A percentile compares a stretch with the other conserved stretches of the same genome.
These are phyloP conservation scores for Cryphonectria nitschkei DNA, from an alignment of 2,329 filamentous ascomycete species.

Conservation along the genomic window DNA sequence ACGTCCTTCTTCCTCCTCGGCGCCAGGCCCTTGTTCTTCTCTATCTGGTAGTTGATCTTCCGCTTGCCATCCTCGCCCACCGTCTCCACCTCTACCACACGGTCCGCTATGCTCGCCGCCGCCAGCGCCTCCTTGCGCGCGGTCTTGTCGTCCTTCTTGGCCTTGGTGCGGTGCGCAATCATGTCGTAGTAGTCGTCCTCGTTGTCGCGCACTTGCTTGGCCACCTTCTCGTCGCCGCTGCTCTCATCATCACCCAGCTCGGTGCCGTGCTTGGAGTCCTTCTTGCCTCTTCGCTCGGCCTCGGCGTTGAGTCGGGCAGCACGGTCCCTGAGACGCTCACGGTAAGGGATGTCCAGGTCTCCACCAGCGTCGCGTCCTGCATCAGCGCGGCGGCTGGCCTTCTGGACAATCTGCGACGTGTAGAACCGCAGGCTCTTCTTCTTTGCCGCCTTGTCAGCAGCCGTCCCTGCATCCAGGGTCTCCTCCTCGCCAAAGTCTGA, in stretches of 20 bases:
- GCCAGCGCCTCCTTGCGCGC: slow-evolving; percentile 59
- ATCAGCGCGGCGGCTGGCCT: slow-evolving; percentile 80
- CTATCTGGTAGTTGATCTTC: slow-evolving; percentile 89
- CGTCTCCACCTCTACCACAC: slow-evolving; percentile 67
- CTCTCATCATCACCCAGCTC: slow-evolving; percentile 69
- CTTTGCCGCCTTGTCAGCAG: slow-evolving; percentile 83
- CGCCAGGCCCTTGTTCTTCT: slow-evolving; percentile 96
- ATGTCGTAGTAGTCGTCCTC: slow-evolving; percentile 87
- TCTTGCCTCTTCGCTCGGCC: slow-evolving; percentile 80
- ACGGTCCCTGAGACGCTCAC: slow-evolving; percentile 84
- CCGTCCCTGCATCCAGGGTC: slow-evolving; percentile 73
- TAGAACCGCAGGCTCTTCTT: slow-evolving; percentile 97
- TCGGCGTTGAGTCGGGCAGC: slow-evolving; percentile 86
- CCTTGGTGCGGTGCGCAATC: slow-evolving; percentile 69
- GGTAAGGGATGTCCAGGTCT: slow-evolving; percentile 82
- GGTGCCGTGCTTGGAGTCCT: slow-evolving; percentile 63
- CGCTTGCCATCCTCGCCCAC: slow-evolving; percentile 85
- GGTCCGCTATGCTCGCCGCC: slow-evolving; percentile 65
- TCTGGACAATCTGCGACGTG: slow-evolving; percentile 95
- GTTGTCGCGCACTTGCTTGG: slow-evolving; percentile 54
- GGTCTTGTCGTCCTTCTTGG: slow-evolving; percentile 75
- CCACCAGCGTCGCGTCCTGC: slow-evolving; percentile 76
- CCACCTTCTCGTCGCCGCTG: slow-evolving; percentile 67
- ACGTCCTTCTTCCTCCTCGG: slow-evolving; percentile 92
- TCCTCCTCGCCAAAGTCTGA: slow-evolving; percentile 96